phyloP scores from a whole-genome alignment of 2,329 filamentous ascomycete species.

The Colletotrichum sp. region DNA sequence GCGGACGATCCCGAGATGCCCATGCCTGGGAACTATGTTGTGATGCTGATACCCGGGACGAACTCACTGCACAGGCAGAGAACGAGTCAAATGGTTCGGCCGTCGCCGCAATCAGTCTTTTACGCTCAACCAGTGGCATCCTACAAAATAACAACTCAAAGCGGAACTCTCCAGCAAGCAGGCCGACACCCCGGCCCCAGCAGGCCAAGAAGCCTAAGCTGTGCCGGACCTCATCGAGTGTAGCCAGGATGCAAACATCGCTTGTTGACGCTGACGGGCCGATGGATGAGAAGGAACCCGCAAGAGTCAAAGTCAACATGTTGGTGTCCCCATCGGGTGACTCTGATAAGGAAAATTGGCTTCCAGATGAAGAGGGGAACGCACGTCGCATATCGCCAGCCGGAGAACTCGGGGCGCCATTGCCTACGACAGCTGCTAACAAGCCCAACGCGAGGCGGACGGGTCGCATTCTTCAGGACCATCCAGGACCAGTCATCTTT shows the following conservation, averaged over 20 bases:
- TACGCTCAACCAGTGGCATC: conserved; percentile 69
- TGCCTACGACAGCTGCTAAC: conserved; percentile 37
- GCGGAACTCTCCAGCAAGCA: conserved; percentile 58
- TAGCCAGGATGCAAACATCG: conserved; percentile 61
- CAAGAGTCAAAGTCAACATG: conserved; percentile 41
- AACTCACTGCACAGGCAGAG: conserved; percentile 80
- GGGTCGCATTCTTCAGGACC: conserved; percentile 45
- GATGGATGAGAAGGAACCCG: conserved; percentile 19
- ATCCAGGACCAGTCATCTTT: conserved; percentile 36
- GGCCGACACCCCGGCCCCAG: conserved; percentile 28
- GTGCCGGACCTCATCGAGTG: conserved; percentile 63
- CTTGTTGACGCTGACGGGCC: not conserved
- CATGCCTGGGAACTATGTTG: conserved; percentile 92
- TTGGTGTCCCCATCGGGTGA: conserved; percentile 53
- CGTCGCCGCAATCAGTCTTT: conserved; percentile 79
- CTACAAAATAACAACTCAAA: conserved; percentile 66
- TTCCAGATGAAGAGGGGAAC: conserved; percentile 55
- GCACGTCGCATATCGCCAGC: conserved; percentile 30
- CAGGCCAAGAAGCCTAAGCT: conserved; percentile 67
- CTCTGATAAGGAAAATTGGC: conserved; percentile 96
- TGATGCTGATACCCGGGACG: conserved; percentile 78
- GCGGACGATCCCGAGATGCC: conserved; percentile 83
- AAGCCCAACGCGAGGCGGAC: conserved; percentile 43
- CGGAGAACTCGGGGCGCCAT: conserved; percentile 32
- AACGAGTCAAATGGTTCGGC: conserved; percentile 82